A percentile compares a stretch with the other conserved stretches of the same genome.
Conservation (phyloP, 257 asterid genomes). For the Solanum sparsipilum region DNA sequence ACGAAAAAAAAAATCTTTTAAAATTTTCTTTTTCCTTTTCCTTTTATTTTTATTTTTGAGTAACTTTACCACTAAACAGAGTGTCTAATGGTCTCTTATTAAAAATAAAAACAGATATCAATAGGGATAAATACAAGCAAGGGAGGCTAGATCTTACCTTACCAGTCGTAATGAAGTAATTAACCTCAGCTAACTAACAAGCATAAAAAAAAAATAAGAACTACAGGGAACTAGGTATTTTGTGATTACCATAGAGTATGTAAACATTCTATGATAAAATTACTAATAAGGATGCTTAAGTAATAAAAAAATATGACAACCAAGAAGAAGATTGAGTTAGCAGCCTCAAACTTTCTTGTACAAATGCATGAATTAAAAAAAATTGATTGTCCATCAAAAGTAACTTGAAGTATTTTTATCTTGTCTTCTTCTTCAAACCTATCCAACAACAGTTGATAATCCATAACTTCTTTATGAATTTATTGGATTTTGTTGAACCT, state of each 20-base stretch:
- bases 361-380: not conserved
- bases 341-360: not conserved
- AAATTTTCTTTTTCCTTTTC: too few species aligned
- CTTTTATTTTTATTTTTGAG: not conserved
- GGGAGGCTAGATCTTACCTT: not conserved
- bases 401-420: too few species aligned
- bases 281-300: too few species aligned
- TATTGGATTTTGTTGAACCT: not conserved
- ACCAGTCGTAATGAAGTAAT: not conserved
- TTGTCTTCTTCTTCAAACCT: too few species aligned
- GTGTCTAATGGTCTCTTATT: not conserved
- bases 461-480: too few species aligned
- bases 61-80: too few species aligned
- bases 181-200: not conserved
- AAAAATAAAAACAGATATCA: too few species aligned
- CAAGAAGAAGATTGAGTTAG: too few species aligned
- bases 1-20: too few species aligned
- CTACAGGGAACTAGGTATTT: too few species aligned
- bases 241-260: not conserved
- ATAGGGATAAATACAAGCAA: too few species aligned
- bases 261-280: not conserved
- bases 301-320: not conserved
- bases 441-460: not conserved
- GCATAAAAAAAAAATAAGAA: not conserved
- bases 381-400: too few species aligned